Evolutionary conservation across 257 asterid genomes (phyloP), one percentile per base, ranked within the genome.

Genomic region (Phtheirospermum japonicum): DNA sequence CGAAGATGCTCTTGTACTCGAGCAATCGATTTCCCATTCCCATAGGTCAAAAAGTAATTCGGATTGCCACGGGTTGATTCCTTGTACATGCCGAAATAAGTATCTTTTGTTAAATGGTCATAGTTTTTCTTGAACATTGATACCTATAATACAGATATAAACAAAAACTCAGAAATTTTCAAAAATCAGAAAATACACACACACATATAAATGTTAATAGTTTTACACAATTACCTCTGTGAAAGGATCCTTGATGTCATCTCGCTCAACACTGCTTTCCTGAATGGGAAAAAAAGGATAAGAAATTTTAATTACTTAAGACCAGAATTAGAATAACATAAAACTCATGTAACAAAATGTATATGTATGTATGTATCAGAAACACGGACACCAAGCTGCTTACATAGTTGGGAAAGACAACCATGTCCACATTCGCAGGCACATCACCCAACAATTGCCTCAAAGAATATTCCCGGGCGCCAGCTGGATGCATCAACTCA

Each of bases 191-290:
- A 13, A 9, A 39, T 39, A 39, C 1, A 36, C 6, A 39, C 9
- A 39, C 1, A 36, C 6, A 36, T 39, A 23, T 23, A 23, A 23
- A 23, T 23, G 28, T 1, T 23, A 1, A 23, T 23, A 1, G 28
- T 3, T 23, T 54, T 26, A 61, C 43, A 43, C 64, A 37, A 55
- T 63, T 87, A 93, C 99, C 99, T 93, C 97, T 0, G 95, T 87
- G 74, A 93, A 93, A 65, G 99, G 99, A 19, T 89, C 96, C 78
- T 82, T 83, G 71, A 93, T 71, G 73, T 93, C 94, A 74, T 93
- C 99, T 69, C 90, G 86, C 74, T 93, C 99, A 33, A 87, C 78
- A 73, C 97, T 93, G 78, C 99, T 93, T 77, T 93, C 99, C 99
- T 87, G 91, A 46, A 72, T 78, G 67, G 14, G 49, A 33, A 54